Evolutionary conservation across 805 yeast genomes (phyloP).

Genomic region (Kregervanrija fluxuum): DNA sequence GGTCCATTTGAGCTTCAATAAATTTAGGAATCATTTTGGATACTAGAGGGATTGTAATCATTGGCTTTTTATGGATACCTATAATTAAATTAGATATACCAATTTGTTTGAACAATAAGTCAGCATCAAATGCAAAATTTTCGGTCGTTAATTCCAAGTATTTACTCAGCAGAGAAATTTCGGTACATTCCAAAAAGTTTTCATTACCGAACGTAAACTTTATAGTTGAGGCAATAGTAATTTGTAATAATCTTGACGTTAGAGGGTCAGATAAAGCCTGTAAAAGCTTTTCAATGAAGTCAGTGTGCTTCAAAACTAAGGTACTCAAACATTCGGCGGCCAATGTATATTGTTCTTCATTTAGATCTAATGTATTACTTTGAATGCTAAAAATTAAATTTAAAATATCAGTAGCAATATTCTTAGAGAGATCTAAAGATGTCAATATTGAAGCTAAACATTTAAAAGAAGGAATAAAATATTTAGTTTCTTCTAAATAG

Average conservation of each 20-base stretch:
- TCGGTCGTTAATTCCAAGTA: conserved; percentile 21
- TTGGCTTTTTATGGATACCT: conserved; percentile 50
- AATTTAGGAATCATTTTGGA: conserved; percentile 42
- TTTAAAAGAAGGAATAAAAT: conserved; percentile 7
- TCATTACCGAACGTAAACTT: conserved; percentile 20
- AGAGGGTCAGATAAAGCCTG: conserved; percentile 9
- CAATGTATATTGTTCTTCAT: conserved; percentile 11
- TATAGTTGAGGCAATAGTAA: conserved; percentile 23
- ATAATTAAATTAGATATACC: conserved; percentile 52
- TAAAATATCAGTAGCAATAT: conserved; percentile 5
- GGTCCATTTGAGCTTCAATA: conserved; percentile 43
- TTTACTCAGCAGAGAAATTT: conserved; percentile 10
- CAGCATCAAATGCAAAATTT: conserved; percentile 26
- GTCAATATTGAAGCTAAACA: conserved; percentile 10
- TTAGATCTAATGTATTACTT: not conserved
- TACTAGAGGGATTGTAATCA: conserved; percentile 38
- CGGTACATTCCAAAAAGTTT: conserved; percentile 7
- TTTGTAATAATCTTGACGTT: conserved; percentile 11
- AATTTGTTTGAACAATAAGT: conserved; percentile 51
- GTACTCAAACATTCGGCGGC: conserved; percentile 21
- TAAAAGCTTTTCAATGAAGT: conserved; percentile 10
- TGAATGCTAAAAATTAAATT: conserved; percentile 4
- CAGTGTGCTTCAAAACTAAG: conserved; percentile 13
- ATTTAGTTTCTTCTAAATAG: conserved; percentile 8
- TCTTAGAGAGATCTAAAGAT: not conserved